Percentiles rank a stretch among this genome's conserved stretches.
phyloP scores from a whole-genome alignment of 805 yeast genomes.

The Lipomyces kockii region DNA sequence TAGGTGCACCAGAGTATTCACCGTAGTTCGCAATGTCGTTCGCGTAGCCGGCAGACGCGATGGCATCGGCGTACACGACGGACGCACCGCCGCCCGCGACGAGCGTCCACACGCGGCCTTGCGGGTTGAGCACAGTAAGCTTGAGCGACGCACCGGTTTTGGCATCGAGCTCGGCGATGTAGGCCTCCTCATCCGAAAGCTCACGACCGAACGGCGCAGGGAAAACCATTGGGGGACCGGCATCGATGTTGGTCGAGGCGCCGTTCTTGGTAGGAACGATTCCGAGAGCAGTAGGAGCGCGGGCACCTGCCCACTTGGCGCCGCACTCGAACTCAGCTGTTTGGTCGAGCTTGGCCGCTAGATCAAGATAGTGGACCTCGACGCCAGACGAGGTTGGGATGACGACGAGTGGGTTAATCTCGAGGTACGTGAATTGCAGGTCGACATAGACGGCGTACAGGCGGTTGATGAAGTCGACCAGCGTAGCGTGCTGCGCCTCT shows the following conservation, averaged over 20 bases:
- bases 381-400: slow-evolving; percentile 48
- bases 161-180: slow-evolving; percentile 54
- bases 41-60: slow-evolving; percentile 54
- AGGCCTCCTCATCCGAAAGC: slow-evolving; percentile 52
- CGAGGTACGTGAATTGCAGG: slow-evolving; percentile 53
- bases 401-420: slow-evolving; percentile 54
- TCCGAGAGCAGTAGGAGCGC: slow-evolving; percentile 51
- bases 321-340: slow-evolving; percentile 57
- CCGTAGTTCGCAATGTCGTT: slow-evolving; percentile 54
- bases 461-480: slow-evolving; percentile 53
- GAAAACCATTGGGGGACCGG: slow-evolving; percentile 56
- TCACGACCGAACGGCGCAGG: slow-evolving; percentile 57
- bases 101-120: slow-evolving; percentile 54
- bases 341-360: slow-evolving; percentile 55
- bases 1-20: slow-evolving; percentile 56
- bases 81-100: slow-evolving; percentile 58
- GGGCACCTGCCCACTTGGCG: slow-evolving; percentile 55
- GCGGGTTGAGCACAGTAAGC: slow-evolving; percentile 51
- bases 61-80: slow-evolving; percentile 55
- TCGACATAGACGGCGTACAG: slow-evolving; percentile 55
- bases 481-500: slow-evolving; percentile 48
- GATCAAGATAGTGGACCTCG: slow-evolving; percentile 53
- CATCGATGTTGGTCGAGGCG: slow-evolving; percentile 46
- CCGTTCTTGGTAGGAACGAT: slow-evolving; percentile 35
- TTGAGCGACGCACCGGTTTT: slow-evolving; percentile 55